Conservation (phyloP, 1,284 basidiomycete species). For the Sporisorium scitamineum region DNA sequence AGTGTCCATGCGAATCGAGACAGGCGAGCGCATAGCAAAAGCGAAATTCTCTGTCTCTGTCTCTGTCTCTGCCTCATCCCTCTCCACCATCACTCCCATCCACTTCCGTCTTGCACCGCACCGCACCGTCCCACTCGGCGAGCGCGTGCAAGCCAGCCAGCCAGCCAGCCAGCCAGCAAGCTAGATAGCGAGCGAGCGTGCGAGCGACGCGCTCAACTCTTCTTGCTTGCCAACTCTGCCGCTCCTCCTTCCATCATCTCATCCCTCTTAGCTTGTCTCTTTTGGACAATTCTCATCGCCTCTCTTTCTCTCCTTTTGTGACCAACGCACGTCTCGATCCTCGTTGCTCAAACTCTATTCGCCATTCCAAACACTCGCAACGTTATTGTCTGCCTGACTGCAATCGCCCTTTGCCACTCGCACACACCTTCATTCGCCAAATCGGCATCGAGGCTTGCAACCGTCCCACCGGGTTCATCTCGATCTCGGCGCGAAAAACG, state of each 20-base stretch:
- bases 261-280: too few species aligned
- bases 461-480: conserved; percentile 5
- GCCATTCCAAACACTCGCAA: not conserved
- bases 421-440: not conserved
- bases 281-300: not conserved
- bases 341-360: not conserved
- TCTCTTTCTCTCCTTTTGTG: not conserved
- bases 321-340: not conserved
- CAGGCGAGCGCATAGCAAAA: too few species aligned
- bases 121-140: too few species aligned
- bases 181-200: not conserved
- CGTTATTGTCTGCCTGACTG: not conserved
- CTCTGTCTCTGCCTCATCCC: too few species aligned
- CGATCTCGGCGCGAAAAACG: not conserved
- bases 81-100: too few species aligned
- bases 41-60: too few species aligned
- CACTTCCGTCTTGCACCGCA: too few species aligned
- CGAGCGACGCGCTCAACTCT: too few species aligned
- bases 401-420: not conserved
- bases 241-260: not conserved
- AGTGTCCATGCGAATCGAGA: too few species aligned
- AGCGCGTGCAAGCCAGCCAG: not conserved
- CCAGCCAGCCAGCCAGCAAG: not conserved
- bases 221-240: not conserved
- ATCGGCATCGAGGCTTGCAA: not conserved